Evolutionary conservation across 192 early-diverging fungal genomes (phyloP).

Genomic region (Coemansia sp.): DNA sequence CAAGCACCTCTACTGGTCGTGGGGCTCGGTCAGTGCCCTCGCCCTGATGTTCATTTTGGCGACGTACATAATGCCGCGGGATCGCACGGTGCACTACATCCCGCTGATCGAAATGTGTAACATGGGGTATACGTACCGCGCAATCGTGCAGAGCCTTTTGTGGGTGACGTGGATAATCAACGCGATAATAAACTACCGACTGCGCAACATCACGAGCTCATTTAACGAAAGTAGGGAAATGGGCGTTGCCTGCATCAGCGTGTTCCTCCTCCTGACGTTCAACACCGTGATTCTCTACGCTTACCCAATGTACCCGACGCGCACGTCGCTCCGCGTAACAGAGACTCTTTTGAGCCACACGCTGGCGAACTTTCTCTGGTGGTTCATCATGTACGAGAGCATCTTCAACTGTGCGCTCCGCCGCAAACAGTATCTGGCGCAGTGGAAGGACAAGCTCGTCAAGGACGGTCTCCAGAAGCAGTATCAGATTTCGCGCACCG

Average conservation of each 20-base stretch:
- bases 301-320: constrained; percentile 40
- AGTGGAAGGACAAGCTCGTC: constrained; percentile 49
- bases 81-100: constrained; percentile 33
- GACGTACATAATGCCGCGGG: constrained; percentile 30
- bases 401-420: constrained; percentile 45
- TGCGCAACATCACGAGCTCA: constrained; percentile 53
- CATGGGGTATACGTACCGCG: constrained; percentile 45
- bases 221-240: constrained; percentile 53
- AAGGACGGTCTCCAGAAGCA: constrained; percentile 51
- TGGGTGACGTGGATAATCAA: constrained; percentile 47
- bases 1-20: constrained; percentile 22
- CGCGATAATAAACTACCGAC: constrained; percentile 33
- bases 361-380: constrained; percentile 49
- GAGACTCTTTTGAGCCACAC: constrained; percentile 34
- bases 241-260: constrained; percentile 37
- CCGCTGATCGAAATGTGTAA: constrained; percentile 40
- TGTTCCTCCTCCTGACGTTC: constrained; percentile 39
- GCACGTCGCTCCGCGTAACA: constrained; percentile 9
- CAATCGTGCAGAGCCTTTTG: constrained; percentile 36
- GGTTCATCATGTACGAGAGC: constrained; percentile 54
- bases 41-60: constrained; percentile 32
- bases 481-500: constrained; percentile 45
- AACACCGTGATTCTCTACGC: constrained; percentile 46
- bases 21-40: constrained; percentile 7
- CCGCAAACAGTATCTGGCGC: constrained; percentile 26